Evolutionary conservation across 2,329 filamentous ascomycete genomes (phyloP).

Genomic region (Aspergillus pseudoglaucus): DNA sequence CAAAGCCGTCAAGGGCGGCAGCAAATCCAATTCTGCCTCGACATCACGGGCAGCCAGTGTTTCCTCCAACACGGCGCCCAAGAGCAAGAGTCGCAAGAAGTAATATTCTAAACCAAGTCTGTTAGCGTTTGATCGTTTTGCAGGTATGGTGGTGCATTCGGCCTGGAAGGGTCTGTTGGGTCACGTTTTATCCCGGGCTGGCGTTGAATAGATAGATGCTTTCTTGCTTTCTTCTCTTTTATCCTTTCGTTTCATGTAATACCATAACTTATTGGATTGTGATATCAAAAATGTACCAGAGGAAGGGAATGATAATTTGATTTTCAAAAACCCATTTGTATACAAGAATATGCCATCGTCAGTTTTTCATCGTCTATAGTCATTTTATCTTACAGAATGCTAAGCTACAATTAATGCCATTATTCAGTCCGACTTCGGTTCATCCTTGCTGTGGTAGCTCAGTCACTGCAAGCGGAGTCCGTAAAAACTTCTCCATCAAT

Average conservation of each 20-base stretch:
- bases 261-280: conserved; percentile 1
- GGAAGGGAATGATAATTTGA: not conserved
- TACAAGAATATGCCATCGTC: no score
- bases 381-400: not conserved
- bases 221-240: not conserved
- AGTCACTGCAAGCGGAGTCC: conserved; percentile 23
- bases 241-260: conserved; percentile 4
- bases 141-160: conserved; percentile 9
- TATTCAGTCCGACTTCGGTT: conserved; percentile 5
- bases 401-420: conserved; percentile 10
- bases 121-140: conserved; percentile 3
- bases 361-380: not conserved
- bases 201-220: conserved; percentile 17
- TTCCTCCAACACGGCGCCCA: conserved; percentile 57
- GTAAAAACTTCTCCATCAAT: conserved; percentile 45
- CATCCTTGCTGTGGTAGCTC: conserved; percentile 13
- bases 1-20: conserved; percentile 73
- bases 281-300: conserved; percentile 4
- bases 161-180: conserved; percentile 8
- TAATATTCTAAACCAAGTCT: conserved; percentile 19
- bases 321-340: not conserved
- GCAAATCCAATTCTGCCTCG: conserved; percentile 67
- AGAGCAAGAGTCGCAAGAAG: conserved; percentile 47
- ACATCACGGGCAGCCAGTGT: conserved; percentile 86
- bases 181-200: conserved; percentile 11